phyloP scores from a whole-genome alignment of 345 rosid species.

The Lepidium sativum region DNA sequence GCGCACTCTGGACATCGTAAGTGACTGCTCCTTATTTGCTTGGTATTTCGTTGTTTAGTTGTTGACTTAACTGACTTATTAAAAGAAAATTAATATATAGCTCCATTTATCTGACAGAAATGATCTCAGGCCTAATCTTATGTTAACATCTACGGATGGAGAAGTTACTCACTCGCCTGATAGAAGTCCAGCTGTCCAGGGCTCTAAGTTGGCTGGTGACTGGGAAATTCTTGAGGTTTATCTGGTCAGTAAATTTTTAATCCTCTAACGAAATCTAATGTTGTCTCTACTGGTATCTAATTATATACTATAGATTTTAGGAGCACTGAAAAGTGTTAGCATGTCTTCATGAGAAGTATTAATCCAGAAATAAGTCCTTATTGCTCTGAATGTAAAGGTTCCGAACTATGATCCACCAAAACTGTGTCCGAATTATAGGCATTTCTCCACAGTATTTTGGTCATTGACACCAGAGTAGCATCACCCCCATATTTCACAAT shows the following conservation, averaged over 20 bases:
- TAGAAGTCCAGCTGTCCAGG: conserved; percentile 29
- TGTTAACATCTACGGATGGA: conserved; percentile 55
- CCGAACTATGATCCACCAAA: not conserved
- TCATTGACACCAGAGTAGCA: not conserved
- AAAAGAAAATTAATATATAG: not conserved
- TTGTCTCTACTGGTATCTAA: not conserved
- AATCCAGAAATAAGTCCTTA: not conserved
- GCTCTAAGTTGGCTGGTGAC: conserved; percentile 41
- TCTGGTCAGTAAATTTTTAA: conserved; percentile 57
- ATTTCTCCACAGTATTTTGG: not conserved
- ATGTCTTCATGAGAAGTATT: not conserved
- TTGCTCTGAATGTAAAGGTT: not conserved
- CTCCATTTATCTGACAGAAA: conserved; percentile 21
- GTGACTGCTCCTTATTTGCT: conserved; percentile 10
- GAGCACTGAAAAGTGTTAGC: not conserved
- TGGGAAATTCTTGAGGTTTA: conserved; percentile 93
- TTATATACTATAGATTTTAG: not conserved
- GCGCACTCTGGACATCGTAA: conserved; percentile 24
- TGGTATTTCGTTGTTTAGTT: conserved; percentile 4
- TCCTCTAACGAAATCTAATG: not conserved
- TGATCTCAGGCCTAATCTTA: conserved; percentile 42
- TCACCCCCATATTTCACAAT: not conserved
- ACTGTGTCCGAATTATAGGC: not conserved
- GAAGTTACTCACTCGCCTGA: conserved; percentile 55
- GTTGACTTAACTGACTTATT: conserved; percentile 1